Evolutionary conservation across 139 green algal species (phyloP).

Genomic region (Mesotaenium endlicherianum): DNA sequence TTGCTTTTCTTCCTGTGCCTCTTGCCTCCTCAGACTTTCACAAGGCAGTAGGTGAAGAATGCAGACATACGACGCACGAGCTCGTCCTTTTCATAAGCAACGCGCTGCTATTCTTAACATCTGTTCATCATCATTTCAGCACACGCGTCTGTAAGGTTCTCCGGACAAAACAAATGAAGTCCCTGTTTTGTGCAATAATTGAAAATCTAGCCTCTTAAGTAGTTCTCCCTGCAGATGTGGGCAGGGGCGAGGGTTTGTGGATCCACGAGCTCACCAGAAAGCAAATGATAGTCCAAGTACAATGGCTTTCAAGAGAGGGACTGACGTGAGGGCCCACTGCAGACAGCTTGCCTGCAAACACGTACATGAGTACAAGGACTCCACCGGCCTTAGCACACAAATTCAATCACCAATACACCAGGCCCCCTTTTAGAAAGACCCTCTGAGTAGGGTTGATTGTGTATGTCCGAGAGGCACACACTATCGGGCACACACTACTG

Average conservation of each 20-base stretch:
- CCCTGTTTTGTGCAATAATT: no score
- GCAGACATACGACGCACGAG: no score
- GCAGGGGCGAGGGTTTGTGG: not conserved
- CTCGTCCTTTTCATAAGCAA: not conserved
- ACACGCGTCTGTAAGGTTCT: no score
- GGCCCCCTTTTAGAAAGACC: not conserved
- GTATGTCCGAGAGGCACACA: not conserved
- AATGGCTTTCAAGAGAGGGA: constrained; percentile 22
- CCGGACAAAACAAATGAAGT: not conserved
- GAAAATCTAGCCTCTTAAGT: not conserved
- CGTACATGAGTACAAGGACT: not conserved
- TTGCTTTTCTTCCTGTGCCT: no score
- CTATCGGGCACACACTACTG: not conserved
- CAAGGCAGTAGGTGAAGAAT: no score
- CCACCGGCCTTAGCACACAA: not conserved
- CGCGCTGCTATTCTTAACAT: not conserved
- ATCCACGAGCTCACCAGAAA: constrained; percentile 38
- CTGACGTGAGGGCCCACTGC: constrained; percentile 34
- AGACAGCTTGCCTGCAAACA: constrained; percentile 14
- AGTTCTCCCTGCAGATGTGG: not conserved
- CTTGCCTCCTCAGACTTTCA: no score
- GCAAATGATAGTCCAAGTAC: constrained; percentile 42
- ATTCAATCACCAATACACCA: not conserved
- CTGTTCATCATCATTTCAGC: no score
- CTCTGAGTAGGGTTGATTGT: not conserved